A percentile compares a stretch with the other conserved stretches of the same genome.
These are phyloP conservation scores for Prototheca cutis DNA, from an alignment of 163 green algal genomes.

Conservation along the genomic window DNA sequence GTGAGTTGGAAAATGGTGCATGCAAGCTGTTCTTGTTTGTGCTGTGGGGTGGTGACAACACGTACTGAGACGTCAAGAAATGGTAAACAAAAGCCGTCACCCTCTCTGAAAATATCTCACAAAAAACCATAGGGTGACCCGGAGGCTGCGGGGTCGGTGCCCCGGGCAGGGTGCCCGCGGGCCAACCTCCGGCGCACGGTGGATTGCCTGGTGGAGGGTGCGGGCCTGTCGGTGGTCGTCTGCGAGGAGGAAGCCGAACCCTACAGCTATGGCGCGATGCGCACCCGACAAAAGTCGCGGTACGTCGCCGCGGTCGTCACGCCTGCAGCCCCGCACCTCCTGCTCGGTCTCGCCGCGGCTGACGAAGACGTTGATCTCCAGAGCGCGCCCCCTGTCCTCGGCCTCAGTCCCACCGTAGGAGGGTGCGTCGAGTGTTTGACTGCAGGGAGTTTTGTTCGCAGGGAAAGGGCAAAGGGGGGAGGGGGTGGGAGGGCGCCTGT, in stretches of 20 bases:
- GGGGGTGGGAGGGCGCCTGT: too few relatives aligned
- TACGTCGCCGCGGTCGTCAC: conserved; percentile 47
- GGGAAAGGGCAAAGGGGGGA: too few relatives aligned
- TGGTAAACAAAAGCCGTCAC: too few relatives aligned
- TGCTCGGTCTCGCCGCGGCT: conserved; percentile 29
- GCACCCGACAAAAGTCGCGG: conserved; percentile 40
- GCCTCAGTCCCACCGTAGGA: conserved; percentile 17
- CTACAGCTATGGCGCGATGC: conserved; percentile 33
- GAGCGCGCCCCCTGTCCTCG: conserved; percentile 31
- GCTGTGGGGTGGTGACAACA: too few relatives aligned
- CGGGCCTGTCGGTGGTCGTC: conserved; percentile 46
- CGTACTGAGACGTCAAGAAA: too few relatives aligned
- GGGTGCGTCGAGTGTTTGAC: conserved; percentile 17
- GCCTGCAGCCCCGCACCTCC: conserved; percentile 42
- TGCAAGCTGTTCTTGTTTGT: neutral
- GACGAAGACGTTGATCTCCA: conserved; percentile 22
- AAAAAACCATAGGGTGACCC: conserved; percentile 1
- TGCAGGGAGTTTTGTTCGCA: too few relatives aligned
- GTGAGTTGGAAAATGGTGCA: conserved; percentile 1
- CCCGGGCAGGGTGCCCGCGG: conserved; percentile 61
- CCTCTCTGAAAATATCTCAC: too few relatives aligned
- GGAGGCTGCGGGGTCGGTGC: conserved; percentile 20
- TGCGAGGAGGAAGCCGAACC: conserved; percentile 36
- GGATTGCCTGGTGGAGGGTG: conserved; percentile 32
- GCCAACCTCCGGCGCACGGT: conserved; percentile 53